Base-by-base conservation (phyloP, 2,329 filamentous ascomycete genomes). In the Madurella fahalii region DNA sequence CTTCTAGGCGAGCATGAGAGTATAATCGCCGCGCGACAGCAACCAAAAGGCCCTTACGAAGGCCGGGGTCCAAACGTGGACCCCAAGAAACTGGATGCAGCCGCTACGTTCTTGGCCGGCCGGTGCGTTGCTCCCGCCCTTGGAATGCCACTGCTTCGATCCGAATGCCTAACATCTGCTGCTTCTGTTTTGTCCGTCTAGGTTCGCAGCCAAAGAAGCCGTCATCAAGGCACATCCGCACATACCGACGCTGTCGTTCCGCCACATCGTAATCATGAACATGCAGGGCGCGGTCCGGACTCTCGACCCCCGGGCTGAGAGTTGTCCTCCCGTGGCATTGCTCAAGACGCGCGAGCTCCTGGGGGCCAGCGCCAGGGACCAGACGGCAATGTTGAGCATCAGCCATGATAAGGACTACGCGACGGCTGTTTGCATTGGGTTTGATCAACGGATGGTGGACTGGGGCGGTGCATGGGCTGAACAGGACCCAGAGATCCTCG, bases 391-490 rank as follows among this genome's bases (percentile, higher is more conserved):
- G 64, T 68, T 96, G 43, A 93, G 87, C 56, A 95, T 96, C 63
- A 94, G 87, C 64, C 92, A 96, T 68, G 92, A 96, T 69, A 85
- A 82, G 2, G 86, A 90, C 8, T 95, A 91, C 71, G 90, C 90
- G 9, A 85, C 80, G 17, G 87, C 87, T 7, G 77, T 86, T 1
- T 88, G 85, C 59, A 60, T 90, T 34, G 83, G 80, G 3, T 64
- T 67, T 43, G 13, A 37, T 15, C 34, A 37, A 9, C 25, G 25
- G 25, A 25, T 25, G 25, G 25, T 25, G 7, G 25, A 25, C 25
- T 25, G 25, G 25, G 25, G 25, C 25, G 25, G 25, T 25, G 25
- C 25, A 25, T 25, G 25, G 25, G 7, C 25, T 7, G 25, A 25
- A 25, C 25, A 25, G 25, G 25, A 25, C 25, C 7, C 25, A 7